Evolutionary conservation across 2,329 filamentous ascomycete species (phyloP).

Genomic region (Incumbomyces lentus): DNA sequence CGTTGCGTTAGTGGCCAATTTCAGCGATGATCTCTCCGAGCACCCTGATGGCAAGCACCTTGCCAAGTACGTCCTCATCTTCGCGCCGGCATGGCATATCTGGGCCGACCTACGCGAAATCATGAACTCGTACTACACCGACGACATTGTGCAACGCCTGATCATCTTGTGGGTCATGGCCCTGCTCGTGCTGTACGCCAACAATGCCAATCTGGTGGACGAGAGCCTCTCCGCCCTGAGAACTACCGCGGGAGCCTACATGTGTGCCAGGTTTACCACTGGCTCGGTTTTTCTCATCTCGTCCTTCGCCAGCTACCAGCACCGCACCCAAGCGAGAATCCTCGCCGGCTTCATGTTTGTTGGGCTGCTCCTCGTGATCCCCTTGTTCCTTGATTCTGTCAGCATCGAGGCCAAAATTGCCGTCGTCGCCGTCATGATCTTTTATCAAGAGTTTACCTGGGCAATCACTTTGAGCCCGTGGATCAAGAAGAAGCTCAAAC

Average conservation of each 20-base stretch:
- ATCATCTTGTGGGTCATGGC: constrained; percentile 44
- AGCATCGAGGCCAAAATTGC: constrained; percentile 34
- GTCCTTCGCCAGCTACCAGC: constrained; percentile 39
- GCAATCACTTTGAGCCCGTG: constrained; percentile 36
- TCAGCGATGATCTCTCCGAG: constrained; percentile 40
- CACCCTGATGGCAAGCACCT: constrained; percentile 35
- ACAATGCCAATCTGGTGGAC: constrained; percentile 37
- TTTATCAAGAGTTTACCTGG: constrained; percentile 36
- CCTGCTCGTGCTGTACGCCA: constrained; percentile 38
- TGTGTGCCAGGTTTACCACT: constrained; percentile 35
- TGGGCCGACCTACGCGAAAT: constrained; percentile 42
- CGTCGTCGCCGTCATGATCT: constrained; percentile 33
- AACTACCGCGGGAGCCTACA: constrained; percentile 37
- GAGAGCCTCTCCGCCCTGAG: constrained; percentile 37
- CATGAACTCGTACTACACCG: constrained; percentile 45
- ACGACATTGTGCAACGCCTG: constrained; percentile 39
- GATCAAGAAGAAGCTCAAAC: constrained; percentile 33
- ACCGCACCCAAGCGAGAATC: constrained; percentile 37
- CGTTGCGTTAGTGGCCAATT: constrained; percentile 37
- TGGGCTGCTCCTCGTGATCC: constrained; percentile 34
- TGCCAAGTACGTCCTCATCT: constrained; percentile 41
- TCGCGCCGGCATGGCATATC: constrained; percentile 41
- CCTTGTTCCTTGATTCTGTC: constrained; percentile 35
- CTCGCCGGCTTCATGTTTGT: constrained; percentile 34
- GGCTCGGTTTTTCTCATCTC: constrained; percentile 31